These are phyloP conservation scores for Marasmius tenuissimus DNA, from an alignment of 1,284 basidiomycete species.

Conservation along the genomic window DNA sequence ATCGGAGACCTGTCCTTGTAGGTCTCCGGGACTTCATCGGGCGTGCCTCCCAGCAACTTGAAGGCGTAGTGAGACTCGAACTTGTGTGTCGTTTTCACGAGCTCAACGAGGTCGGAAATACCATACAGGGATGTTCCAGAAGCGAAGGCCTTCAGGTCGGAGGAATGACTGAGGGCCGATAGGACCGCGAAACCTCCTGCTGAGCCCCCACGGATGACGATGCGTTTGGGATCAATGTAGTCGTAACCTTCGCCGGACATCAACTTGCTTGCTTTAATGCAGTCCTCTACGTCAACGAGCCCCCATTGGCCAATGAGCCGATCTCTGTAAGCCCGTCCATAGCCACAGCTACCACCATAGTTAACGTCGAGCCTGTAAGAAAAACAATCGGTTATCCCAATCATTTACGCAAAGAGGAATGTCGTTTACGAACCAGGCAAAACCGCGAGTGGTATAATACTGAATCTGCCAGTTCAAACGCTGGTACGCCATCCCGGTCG, in stretches of 20 bases:
- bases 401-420: neutral
- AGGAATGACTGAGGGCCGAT: slow-evolving; percentile 26
- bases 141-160: slow-evolving; percentile 30
- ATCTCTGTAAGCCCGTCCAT: slow-evolving; percentile 53
- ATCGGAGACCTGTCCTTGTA: slow-evolving; percentile 54
- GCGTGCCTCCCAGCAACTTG: slow-evolving; percentile 57
- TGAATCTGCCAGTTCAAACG: slow-evolving; percentile 53
- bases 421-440: slow-evolving; percentile 46
- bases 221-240: slow-evolving; percentile 55
- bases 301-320: slow-evolving; percentile 68
- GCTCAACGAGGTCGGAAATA: slow-evolving; percentile 49
- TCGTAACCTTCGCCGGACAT: slow-evolving; percentile 42
- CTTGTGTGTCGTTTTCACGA: slow-evolving; percentile 63
- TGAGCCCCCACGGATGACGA: slow-evolving; percentile 60
- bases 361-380: slow-evolving; percentile 61
- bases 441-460: slow-evolving; percentile 68
- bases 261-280: slow-evolving; percentile 49
- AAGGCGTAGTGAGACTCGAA: slow-evolving; percentile 59
- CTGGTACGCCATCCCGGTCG: slow-evolving; percentile 44
- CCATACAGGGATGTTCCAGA: slow-evolving; percentile 55
- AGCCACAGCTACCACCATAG: slow-evolving; percentile 69
- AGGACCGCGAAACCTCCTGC: slow-evolving; percentile 66
- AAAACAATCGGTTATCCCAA: neutral
- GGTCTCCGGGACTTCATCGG: slow-evolving; percentile 42
- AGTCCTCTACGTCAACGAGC: slow-evolving; percentile 63